These are phyloP conservation scores for Nothophytophthora sp. DNA, from an alignment of 352 stramenopile species.

Conservation along the genomic window DNA sequence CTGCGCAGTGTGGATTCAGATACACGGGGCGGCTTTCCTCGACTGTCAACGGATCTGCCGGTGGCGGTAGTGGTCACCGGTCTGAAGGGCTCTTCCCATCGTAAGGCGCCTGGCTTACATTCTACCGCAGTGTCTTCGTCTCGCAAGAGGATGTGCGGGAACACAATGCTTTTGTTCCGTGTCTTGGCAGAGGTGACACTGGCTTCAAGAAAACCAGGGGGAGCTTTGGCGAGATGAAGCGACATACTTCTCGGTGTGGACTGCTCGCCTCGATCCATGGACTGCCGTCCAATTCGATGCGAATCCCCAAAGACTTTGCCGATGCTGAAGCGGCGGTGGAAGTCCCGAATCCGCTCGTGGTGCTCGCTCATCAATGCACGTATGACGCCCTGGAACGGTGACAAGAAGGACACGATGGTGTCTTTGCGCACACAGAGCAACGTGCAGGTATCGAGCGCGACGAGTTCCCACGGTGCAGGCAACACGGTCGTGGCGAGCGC, in stretches of 20 bases:
- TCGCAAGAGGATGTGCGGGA: conserved; percentile 48
- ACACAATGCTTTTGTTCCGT: conserved; percentile 32
- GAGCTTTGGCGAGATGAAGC: conserved; percentile 15
- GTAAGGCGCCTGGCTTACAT: conserved; percentile 6
- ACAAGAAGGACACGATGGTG: conserved; percentile 65
- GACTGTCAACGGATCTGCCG: not conserved
- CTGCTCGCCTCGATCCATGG: too few relatives aligned
- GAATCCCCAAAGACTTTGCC: not conserved
- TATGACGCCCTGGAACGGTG: conserved; percentile 47
- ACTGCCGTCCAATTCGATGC: too few relatives aligned
- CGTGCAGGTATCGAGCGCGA: conserved; percentile 58
- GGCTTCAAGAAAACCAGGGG: not conserved
- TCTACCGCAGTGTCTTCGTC: conserved; percentile 12
- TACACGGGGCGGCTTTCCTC: not conserved
- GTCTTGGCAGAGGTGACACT: not conserved
- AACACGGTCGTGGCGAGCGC: conserved; percentile 41
- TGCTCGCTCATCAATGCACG: conserved; percentile 52
- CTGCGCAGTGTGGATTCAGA: not conserved
- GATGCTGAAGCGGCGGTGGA: conserved; percentile 42
- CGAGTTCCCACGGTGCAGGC: conserved; percentile 54
- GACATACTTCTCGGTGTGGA: conserved; percentile 11
- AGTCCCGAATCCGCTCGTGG: conserved; percentile 39
- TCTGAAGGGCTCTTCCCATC: conserved; percentile 20
- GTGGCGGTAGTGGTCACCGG: conserved; percentile 14
- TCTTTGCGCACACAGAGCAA: conserved; percentile 58